Conservation (phyloP, 176 grass and related monocot genomes). For the Stipa capillata region DNA sequence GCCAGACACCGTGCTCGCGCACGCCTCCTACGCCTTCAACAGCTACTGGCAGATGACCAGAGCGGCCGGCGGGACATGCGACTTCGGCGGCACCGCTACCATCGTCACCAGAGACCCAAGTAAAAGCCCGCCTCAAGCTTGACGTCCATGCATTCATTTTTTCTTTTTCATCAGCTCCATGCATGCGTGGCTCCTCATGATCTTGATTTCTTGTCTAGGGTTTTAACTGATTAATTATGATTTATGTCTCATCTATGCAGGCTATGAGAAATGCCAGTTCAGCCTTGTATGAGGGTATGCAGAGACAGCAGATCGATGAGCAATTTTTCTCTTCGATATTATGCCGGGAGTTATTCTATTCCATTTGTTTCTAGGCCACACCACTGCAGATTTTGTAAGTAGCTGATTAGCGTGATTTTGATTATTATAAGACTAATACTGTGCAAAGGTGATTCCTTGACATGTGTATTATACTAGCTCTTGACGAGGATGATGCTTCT, state of each 20-base stretch:
- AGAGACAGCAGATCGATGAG: background rate
- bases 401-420: slow-evolving; percentile 26
- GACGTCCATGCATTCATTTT: background rate
- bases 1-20: slow-evolving; percentile 66
- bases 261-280: slow-evolving; percentile 58
- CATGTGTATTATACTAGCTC: slow-evolving; percentile 8
- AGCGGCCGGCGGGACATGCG: slow-evolving; percentile 53
- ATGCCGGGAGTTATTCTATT: background rate
- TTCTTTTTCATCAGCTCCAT: background rate
- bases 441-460: slow-evolving; percentile 35
- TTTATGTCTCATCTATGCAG: slow-evolving; percentile 14
- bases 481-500: background rate
- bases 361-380: slow-evolving; percentile 9
- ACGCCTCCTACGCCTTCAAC: slow-evolving; percentile 87
- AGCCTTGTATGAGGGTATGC: slow-evolving; percentile 25
- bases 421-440: slow-evolving; percentile 21
- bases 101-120: slow-evolving; percentile 79
- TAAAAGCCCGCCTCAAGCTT: background rate
- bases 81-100: slow-evolving; percentile 85
- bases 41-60: slow-evolving; percentile 69
- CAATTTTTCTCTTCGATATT: background rate
- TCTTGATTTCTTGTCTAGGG: background rate
- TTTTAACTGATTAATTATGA: background rate
- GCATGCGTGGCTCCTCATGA: background rate
- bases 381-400: slow-evolving; percentile 40